phyloP scores from a whole-genome alignment of 2,329 filamentous ascomycete species.

The Metarhizium brunneum region DNA sequence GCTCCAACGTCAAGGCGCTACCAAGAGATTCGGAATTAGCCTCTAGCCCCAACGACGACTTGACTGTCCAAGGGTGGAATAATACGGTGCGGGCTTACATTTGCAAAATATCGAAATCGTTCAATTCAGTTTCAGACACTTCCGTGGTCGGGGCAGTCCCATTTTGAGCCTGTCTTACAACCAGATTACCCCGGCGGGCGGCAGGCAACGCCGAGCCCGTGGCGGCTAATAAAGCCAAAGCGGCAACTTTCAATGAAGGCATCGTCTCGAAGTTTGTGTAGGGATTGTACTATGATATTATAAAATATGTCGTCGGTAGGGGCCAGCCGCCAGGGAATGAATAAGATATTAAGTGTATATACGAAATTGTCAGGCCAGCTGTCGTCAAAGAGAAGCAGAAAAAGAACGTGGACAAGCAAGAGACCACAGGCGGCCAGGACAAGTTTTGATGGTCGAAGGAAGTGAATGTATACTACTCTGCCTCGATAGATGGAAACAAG shows the following conservation, averaged over 20 bases:
- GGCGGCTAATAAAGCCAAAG: constrained; percentile 36
- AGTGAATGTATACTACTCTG: not conserved
- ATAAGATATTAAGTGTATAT: not conserved
- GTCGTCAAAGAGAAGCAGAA: not conserved
- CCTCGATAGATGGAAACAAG: not conserved
- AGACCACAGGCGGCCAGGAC: not conserved
- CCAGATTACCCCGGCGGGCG: constrained; percentile 1
- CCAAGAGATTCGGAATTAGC: too few species aligned
- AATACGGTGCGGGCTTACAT: constrained; percentile 34
- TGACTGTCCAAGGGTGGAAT: not conserved
- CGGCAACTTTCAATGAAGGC: constrained; percentile 28
- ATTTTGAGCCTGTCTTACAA: not conserved
- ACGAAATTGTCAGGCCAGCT: constrained; percentile 1
- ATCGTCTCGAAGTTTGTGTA: constrained; percentile 20
- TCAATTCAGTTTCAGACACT: not conserved
- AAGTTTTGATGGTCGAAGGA: not conserved
- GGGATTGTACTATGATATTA: not conserved
- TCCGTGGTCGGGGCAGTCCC: not conserved
- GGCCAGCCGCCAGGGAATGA: not conserved
- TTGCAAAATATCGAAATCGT: constrained; percentile 34
- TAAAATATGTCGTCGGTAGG: not conserved
- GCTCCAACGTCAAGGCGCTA: constrained; percentile 60
- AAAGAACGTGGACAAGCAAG: not conserved
- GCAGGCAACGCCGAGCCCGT: constrained; percentile 38
- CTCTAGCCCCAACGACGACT: not conserved